Conservation (phyloP, 2,329 filamentous ascomycete genomes). For the Cercospora sojina region DNA sequence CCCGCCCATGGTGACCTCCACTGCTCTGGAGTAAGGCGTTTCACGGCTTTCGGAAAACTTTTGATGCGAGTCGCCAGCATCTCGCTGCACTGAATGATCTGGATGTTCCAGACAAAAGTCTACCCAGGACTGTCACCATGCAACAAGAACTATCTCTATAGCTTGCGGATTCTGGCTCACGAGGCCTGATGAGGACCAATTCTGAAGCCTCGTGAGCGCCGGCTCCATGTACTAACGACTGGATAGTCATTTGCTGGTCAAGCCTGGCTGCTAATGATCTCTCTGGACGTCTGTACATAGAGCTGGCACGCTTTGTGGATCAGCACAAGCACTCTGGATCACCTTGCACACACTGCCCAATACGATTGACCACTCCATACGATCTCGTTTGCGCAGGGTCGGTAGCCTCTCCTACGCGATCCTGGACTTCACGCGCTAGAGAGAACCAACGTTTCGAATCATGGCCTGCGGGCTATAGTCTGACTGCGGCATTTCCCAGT, state of each 20-base stretch:
- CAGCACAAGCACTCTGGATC: neutral
- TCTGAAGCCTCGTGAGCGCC: too few relatives aligned
- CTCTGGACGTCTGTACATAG: too few relatives aligned
- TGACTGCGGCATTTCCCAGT: neutral
- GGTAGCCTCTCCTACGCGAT: too few relatives aligned
- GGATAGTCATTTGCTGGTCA: too few relatives aligned
- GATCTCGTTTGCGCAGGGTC: too few relatives aligned
- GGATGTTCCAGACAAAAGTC: too few relatives aligned
- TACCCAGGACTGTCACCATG: neutral
- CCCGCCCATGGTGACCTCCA: neutral
- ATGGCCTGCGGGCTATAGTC: neutral
- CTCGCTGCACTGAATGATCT: too few relatives aligned
- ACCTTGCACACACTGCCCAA: too few relatives aligned
- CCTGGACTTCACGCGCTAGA: neutral
- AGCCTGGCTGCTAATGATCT: neutral
- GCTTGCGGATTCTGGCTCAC: neutral
- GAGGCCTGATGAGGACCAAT: neutral
- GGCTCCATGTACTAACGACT: too few relatives aligned
- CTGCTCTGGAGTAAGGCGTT: neutral
- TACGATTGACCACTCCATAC: too few relatives aligned
- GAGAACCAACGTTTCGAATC: neutral
- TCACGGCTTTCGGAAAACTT: neutral
- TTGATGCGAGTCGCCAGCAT: neutral
- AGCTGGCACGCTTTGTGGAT: neutral
- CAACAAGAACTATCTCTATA: neutral